A percentile compares a stretch with the other conserved stretches of the same genome.
These are phyloP conservation scores for Triglochin maritima DNA, from an alignment of 106 monocot species.

Conservation along the genomic window DNA sequence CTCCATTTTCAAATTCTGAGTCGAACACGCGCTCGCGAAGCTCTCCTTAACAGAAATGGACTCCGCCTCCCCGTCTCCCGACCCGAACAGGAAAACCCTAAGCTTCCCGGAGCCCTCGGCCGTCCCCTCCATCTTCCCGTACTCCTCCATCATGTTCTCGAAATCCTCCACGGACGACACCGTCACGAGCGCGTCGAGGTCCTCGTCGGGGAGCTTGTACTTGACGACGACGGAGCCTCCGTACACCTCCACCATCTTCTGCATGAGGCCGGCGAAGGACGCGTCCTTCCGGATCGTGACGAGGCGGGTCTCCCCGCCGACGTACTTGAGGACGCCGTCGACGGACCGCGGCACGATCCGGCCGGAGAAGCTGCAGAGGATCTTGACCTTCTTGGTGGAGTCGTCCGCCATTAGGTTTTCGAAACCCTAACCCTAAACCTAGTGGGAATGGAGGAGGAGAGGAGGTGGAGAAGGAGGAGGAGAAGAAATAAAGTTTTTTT, in stretches of 20 bases:
- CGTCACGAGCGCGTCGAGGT: conserved; percentile 76
- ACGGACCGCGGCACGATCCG: conserved; percentile 62
- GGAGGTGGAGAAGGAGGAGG: no score
- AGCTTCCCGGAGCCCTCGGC: conserved; percentile 51
- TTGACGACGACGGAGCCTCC: conserved; percentile 36
- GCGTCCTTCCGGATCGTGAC: conserved; percentile 40
- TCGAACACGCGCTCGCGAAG: conserved; percentile 9
- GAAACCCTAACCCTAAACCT: not conserved
- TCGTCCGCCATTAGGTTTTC: not conserved
- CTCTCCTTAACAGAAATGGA: conserved; percentile 14
- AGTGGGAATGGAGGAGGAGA: no score
- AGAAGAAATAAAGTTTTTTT: no score
- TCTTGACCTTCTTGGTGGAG: conserved; percentile 32
- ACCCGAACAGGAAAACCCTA: conserved; percentile 40
- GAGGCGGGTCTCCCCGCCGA: conserved; percentile 72
- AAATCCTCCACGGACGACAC: conserved; percentile 72
- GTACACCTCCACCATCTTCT: conserved; percentile 39
- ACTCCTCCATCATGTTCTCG: conserved; percentile 98
- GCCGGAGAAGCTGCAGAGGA: conserved; percentile 80
- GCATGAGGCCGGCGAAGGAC: conserved; percentile 34
- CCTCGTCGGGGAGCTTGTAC: conserved; percentile 87
- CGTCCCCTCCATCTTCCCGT: conserved; percentile 41
- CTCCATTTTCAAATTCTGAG: conserved; percentile 26
- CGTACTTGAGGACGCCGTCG: conserved; percentile 70
- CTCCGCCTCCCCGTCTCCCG: not conserved